A percentile compares a stretch with the other conserved stretches of the same genome.
Conservation (phyloP, 768 basidiomycete species). For the Hygrophorus russula region DNA sequence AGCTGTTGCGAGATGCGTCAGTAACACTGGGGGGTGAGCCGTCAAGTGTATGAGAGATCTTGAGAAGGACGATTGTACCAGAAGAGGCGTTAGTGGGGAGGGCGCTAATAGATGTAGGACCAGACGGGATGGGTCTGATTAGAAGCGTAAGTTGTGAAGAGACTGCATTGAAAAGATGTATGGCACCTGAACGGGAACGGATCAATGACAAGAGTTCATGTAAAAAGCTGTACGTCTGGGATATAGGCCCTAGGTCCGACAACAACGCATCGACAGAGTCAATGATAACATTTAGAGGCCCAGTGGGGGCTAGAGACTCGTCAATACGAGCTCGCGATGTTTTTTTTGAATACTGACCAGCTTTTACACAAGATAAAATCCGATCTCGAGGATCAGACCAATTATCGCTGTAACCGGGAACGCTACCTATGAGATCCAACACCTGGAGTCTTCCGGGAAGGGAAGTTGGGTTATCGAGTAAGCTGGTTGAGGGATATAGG, state of each 20-base stretch:
- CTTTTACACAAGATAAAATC: constrained; percentile 31
- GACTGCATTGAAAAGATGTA: constrained; percentile 12
- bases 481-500: constrained; percentile 39
- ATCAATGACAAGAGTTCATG: constrained; percentile 33
- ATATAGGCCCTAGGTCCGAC: constrained; percentile 42
- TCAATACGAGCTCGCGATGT: constrained; percentile 9
- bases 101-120: constrained; percentile 43
- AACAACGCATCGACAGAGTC: constrained; percentile 64
- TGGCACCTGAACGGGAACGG: constrained; percentile 38
- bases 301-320: constrained; percentile 15
- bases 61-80: constrained; percentile 56
- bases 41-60: constrained; percentile 50
- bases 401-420: constrained; percentile 42
- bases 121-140: constrained; percentile 42
- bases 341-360: constrained; percentile 18
- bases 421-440: constrained; percentile 36
- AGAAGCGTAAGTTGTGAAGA: constrained; percentile 3
- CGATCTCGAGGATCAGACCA: constrained; percentile 21
- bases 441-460: constrained; percentile 21
- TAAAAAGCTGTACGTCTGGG: constrained; percentile 44
- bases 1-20: constrained; percentile 55
- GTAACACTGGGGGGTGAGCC: constrained; percentile 60
- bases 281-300: constrained; percentile 51
- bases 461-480: constrained; percentile 15
- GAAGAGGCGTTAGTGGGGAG: constrained; percentile 38